phyloP scores from a whole-genome alignment of 805 yeast species.

The Barnettozyma sucrosica region DNA sequence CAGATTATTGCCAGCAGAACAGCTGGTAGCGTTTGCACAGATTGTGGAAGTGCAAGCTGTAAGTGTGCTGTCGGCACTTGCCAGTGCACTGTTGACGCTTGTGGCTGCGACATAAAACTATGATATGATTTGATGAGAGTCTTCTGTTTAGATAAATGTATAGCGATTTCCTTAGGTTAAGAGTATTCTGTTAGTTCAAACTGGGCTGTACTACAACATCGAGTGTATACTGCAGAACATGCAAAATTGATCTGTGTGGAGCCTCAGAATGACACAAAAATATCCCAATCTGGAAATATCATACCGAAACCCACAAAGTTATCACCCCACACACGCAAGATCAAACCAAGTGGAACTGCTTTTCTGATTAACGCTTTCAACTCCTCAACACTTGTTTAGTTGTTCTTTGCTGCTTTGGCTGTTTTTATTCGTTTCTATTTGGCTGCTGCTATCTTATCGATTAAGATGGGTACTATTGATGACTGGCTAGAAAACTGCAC shows the following conservation, averaged over 20 bases:
- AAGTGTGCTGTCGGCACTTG: conserved; percentile 25
- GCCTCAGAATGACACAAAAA: background rate
- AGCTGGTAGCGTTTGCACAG: conserved; percentile 20
- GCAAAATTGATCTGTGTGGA: background rate
- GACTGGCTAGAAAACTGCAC: conserved; percentile 11
- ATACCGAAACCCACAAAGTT: background rate
- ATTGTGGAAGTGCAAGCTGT: conserved; percentile 24
- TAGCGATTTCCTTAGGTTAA: background rate
- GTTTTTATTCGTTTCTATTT: background rate
- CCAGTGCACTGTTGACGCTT: conserved; percentile 21
- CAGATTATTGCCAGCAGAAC: conserved; percentile 20
- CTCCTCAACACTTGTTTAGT: background rate
- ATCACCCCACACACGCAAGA: background rate
- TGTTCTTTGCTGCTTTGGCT: background rate
- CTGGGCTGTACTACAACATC: no score
- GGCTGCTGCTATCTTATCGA: background rate
- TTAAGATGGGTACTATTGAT: conserved; percentile 7
- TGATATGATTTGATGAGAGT: conserved; percentile 3
- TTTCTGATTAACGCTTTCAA: background rate
- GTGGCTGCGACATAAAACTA: conserved; percentile 23
- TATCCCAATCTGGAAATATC: background rate
- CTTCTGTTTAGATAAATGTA: background rate
- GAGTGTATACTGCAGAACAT: no score
- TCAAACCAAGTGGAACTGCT: background rate
- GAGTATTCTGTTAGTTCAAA: no score